Percentiles rank a stretch among this genome's conserved stretches.
phyloP scores from a whole-genome alignment of 345 rosid genomes.

The Heritiera littoralis region DNA sequence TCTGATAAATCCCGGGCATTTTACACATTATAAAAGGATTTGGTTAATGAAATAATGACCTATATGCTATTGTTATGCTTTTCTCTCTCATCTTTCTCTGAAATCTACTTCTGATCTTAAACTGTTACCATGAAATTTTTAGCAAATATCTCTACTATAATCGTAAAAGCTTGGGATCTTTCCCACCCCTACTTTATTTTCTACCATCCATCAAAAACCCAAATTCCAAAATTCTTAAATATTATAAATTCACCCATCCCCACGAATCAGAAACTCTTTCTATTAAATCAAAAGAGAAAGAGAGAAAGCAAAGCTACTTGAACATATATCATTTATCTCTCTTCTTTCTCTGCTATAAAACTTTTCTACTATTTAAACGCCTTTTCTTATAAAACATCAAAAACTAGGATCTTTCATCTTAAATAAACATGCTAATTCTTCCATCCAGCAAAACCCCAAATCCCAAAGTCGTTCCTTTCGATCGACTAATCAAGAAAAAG shows the following conservation, averaged over 20 bases:
- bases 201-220: background rate
- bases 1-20: background rate
- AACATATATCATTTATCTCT: background rate
- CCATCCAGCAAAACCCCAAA: conserved; percentile 3
- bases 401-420: background rate
- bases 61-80: background rate
- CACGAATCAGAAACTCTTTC: background rate
- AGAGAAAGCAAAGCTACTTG: background rate
- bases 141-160: background rate
- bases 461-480: background rate
- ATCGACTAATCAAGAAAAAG: background rate
- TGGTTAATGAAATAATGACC: background rate
- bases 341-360: background rate
- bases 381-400: background rate
- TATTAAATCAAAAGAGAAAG: background rate
- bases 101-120: background rate
- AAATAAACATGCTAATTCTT: background rate
- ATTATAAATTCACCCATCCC: background rate
- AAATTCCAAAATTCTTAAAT: background rate
- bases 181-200: background rate
- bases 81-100: background rate
- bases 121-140: background rate
- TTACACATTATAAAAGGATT: background rate
- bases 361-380: background rate
- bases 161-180: background rate